These are phyloP conservation scores for Auriscalpium orientale DNA, from an alignment of 768 basidiomycete genomes.

Conservation along the genomic window DNA sequence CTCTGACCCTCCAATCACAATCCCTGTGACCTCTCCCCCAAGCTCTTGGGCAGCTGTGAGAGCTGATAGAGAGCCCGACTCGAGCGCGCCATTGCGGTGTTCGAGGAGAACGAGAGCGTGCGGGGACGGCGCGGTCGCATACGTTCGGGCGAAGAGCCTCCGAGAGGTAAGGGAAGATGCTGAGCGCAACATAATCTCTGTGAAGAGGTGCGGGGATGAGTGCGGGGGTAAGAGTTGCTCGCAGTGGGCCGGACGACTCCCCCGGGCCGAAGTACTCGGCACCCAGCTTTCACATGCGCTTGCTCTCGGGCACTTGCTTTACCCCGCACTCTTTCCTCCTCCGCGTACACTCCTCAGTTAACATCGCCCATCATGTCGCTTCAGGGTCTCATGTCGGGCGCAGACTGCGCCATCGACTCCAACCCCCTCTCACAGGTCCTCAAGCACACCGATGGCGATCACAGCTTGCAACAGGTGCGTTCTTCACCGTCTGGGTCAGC, in stretches of 20 bases:
- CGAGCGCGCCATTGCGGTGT: constrained; percentile 74
- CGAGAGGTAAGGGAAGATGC: not conserved
- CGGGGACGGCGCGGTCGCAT: constrained; percentile 53
- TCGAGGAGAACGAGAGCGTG: constrained; percentile 87
- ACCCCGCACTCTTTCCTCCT: constrained; percentile 8
- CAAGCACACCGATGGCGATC: constrained; percentile 85
- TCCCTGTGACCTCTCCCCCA: constrained; percentile 78
- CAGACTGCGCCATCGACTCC: constrained; percentile 77
- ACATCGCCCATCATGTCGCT: constrained; percentile 51
- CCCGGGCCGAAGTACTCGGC: no score
- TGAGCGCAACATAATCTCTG: constrained; percentile 4
- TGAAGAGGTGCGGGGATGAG: not conserved
- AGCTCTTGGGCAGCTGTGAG: constrained; percentile 84
- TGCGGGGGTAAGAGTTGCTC: not conserved
- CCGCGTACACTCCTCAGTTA: constrained; percentile 4
- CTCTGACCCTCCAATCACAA: constrained; percentile 63
- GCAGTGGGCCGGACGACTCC: no score
- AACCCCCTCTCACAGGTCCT: constrained; percentile 87
- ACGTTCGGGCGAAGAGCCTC: constrained; percentile 30
- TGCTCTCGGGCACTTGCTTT: not conserved
- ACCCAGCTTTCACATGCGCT: no score
- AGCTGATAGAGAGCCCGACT: constrained; percentile 81
- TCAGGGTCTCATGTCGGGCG: constrained; percentile 75
- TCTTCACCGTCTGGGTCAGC: not conserved
- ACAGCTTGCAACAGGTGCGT: constrained; percentile 78